Percentiles rank a stretch among this genome's conserved stretches.
Conservation (phyloP, 225 moss, liverwort and hornwort genomes). For the Lunularia cruciata region DNA sequence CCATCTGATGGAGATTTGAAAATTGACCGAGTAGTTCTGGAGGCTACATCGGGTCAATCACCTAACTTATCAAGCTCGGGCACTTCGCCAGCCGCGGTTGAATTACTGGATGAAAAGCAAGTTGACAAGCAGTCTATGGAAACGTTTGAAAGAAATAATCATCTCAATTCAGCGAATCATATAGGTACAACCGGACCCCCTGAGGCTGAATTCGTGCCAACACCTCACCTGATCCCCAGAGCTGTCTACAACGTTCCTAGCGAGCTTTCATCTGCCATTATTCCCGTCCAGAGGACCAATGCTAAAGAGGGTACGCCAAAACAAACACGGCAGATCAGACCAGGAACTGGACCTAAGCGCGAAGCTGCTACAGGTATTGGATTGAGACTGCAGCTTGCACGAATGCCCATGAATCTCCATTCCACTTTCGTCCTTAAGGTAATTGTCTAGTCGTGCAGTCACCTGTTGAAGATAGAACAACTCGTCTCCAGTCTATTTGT, state of each 20-base stretch:
- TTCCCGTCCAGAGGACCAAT: neutral
- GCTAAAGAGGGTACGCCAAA: constrained; percentile 23
- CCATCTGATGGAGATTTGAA: neutral
- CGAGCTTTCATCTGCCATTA: neutral
- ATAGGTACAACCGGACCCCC: neutral
- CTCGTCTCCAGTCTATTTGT: no score
- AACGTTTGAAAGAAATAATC: neutral
- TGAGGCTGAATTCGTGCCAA: neutral
- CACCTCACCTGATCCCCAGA: neutral
- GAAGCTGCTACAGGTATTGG: neutral
- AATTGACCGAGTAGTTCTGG: neutral
- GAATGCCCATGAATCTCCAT: neutral
- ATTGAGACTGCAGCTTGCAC: neutral
- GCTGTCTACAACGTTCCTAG: neutral
- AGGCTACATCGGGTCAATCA: neutral
- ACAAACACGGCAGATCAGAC: neutral
- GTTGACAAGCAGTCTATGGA: neutral
- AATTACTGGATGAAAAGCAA: neutral
- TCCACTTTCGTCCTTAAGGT: neutral
- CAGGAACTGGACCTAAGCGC: neutral
- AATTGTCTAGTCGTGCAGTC: no score
- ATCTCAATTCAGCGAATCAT: neutral
- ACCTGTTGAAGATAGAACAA: no score
- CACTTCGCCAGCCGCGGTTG: neutral
- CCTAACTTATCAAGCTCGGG: neutral